Evolutionary conservation across 2,329 filamentous ascomycete species (phyloP).

Genomic region (Colletotrichum tropicale): DNA sequence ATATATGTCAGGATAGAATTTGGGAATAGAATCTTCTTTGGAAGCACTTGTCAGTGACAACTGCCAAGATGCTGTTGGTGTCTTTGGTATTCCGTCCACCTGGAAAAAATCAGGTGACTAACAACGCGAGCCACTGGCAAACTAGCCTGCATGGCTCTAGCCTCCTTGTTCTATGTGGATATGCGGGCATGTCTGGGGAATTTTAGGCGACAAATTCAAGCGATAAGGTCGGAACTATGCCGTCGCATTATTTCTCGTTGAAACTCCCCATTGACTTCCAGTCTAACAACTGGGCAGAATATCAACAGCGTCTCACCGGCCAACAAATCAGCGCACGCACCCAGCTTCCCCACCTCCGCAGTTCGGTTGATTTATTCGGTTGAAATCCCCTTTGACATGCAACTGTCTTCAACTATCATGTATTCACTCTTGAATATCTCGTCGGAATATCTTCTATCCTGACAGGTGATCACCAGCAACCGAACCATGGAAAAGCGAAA

Average conservation of each 20-base stretch:
- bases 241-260: neutral
- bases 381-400: neutral
- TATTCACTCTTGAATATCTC: neutral
- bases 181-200: neutral
- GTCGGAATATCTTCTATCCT: neutral
- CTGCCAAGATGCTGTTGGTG: neutral
- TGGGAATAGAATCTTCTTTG: neutral
- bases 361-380: neutral
- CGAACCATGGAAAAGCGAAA: neutral
- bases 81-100: neutral
- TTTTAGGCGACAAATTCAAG: neutral
- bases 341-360: neutral
- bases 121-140: neutral
- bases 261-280: neutral
- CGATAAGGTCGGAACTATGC: neutral
- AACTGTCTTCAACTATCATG: neutral
- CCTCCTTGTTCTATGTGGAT: neutral
- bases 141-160: neutral
- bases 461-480: neutral
- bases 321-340: neutral
- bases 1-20: neutral
- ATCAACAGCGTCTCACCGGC: neutral
- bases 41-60: neutral
- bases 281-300: neutral
- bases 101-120: neutral